These are phyloP conservation scores for Pleurotus salmoneostramineus DNA, from an alignment of 768 basidiomycete species.

Conservation along the genomic window DNA sequence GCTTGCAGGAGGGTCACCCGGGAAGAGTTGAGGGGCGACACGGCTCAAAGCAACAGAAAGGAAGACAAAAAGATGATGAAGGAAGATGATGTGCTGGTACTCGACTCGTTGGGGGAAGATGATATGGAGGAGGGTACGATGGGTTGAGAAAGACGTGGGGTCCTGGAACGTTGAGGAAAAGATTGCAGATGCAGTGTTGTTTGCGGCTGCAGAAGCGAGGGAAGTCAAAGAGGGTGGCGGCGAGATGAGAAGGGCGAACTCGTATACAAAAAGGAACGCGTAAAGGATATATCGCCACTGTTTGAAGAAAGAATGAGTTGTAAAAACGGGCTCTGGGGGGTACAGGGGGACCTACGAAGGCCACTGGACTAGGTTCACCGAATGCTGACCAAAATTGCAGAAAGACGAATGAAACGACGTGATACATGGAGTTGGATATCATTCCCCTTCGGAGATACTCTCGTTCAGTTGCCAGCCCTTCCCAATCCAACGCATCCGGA, in stretches of 20 bases:
- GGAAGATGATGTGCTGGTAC: conserved; percentile 73
- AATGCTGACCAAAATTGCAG: conserved; percentile 64
- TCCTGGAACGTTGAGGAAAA: conserved; percentile 17
- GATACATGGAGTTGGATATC: conserved; percentile 57
- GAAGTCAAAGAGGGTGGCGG: conserved; percentile 28
- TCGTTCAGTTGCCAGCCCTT: conserved; percentile 57
- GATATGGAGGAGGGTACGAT: conserved; percentile 26
- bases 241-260: conserved; percentile 62
- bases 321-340: conserved; percentile 10
- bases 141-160: conserved; percentile 13
- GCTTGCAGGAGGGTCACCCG: conserved; percentile 27
- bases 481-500: conserved; percentile 66
- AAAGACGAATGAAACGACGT: conserved; percentile 53
- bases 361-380: conserved; percentile 53
- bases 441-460: conserved; percentile 72
- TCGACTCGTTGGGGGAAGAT: conserved; percentile 63
- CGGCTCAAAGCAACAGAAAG: conserved; percentile 67
- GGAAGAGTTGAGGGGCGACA: conserved; percentile 66
- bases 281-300: conserved; percentile 85
- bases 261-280: conserved; percentile 52
- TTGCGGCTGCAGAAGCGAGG: conserved; percentile 22
- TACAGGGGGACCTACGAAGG: conserved; percentile 53
- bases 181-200: conserved; percentile 7
- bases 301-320: neutral
- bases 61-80: conserved; percentile 77